Conservation (phyloP, 768 basidiomycete genomes). For the Udeniomyces megalosporus region DNA sequence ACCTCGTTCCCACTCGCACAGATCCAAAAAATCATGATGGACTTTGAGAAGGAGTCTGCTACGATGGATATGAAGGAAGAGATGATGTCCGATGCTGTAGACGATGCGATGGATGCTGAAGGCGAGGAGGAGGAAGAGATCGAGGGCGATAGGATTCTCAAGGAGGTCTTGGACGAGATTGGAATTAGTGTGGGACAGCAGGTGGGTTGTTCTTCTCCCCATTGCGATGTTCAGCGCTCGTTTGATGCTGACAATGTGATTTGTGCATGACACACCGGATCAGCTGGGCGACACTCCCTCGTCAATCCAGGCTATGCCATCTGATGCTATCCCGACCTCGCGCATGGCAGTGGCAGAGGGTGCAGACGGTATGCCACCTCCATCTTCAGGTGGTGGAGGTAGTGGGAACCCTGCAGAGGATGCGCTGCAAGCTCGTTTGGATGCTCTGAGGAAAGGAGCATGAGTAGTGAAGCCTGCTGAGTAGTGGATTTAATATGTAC, state of each 20-base stretch:
- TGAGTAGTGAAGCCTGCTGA: background rate
- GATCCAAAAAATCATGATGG: slow-evolving; percentile 92
- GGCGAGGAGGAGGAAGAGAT: slow-evolving; percentile 85
- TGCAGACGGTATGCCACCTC: slow-evolving; percentile 37
- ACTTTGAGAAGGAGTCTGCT: slow-evolving; percentile 91
- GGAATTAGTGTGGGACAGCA: slow-evolving; percentile 79
- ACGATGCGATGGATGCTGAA: slow-evolving; percentile 82
- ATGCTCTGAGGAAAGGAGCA: slow-evolving; percentile 42
- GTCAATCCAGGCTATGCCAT: slow-evolving; percentile 43
- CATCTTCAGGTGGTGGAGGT: slow-evolving; percentile 18
- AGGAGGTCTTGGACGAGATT: slow-evolving; percentile 92
- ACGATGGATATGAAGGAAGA: slow-evolving; percentile 99
- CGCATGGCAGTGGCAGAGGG: slow-evolving; percentile 76
- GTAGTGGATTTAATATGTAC: too few species aligned
- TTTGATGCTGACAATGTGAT: too few species aligned
- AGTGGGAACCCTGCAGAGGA: slow-evolving; percentile 57
- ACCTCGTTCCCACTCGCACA: slow-evolving; percentile 24
- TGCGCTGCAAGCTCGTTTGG: slow-evolving; percentile 79
- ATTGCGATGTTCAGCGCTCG: background rate
- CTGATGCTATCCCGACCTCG: slow-evolving; percentile 45
- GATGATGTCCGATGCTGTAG: slow-evolving; percentile 98
- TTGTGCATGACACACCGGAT: too few species aligned
- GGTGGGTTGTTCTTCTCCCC: slow-evolving; percentile 22
- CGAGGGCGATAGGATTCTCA: slow-evolving; percentile 87
- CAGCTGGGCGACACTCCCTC: slow-evolving; percentile 70